Percentiles rank a stretch among this genome's conserved stretches.
phyloP scores from a whole-genome alignment of 2,329 filamentous ascomycete species.

The Hymenotorrendiella dingleyae region DNA sequence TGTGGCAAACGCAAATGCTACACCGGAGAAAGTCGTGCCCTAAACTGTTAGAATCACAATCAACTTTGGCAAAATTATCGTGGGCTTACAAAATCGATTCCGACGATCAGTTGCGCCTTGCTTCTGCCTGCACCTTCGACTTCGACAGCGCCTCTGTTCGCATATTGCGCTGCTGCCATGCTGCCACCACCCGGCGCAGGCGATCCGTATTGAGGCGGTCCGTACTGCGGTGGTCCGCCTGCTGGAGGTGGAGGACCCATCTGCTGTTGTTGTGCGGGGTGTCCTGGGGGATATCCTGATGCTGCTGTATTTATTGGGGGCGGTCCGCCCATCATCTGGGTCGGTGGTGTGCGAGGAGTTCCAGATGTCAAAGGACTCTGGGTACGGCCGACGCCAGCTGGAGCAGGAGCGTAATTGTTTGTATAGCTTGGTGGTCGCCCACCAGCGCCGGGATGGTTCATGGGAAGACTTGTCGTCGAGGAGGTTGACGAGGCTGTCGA shows the following conservation, averaged over 20 bases:
- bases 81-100: constrained; percentile 86
- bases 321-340: constrained; percentile 47
- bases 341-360: constrained; percentile 29
- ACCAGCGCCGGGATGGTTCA: constrained; percentile 57
- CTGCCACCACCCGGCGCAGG: constrained; percentile 20
- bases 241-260: constrained; percentile 29
- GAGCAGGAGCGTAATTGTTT: constrained; percentile 47
- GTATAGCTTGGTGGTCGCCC: constrained; percentile 60
- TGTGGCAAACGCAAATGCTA: constrained; percentile 88
- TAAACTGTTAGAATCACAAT: constrained; percentile 34
- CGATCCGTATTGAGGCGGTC: constrained; percentile 28
- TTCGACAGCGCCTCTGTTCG: constrained; percentile 50
- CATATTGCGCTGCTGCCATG: constrained; percentile 26
- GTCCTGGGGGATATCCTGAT: constrained; percentile 52
- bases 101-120: constrained; percentile 96
- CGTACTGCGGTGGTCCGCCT: constrained; percentile 29
- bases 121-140: constrained; percentile 83
- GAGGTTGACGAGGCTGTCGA: constrained; percentile 39
- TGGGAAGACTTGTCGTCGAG: constrained; percentile 47
- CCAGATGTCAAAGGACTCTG: constrained; percentile 32
- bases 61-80: constrained; percentile 20
- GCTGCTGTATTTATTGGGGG: constrained; percentile 63
- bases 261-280: constrained; percentile 38
- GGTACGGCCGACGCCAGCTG: constrained; percentile 44
- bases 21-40: constrained; percentile 97